Base-by-base conservation (phyloP, 768 basidiomycete species). In the Russula emetica region DNA sequence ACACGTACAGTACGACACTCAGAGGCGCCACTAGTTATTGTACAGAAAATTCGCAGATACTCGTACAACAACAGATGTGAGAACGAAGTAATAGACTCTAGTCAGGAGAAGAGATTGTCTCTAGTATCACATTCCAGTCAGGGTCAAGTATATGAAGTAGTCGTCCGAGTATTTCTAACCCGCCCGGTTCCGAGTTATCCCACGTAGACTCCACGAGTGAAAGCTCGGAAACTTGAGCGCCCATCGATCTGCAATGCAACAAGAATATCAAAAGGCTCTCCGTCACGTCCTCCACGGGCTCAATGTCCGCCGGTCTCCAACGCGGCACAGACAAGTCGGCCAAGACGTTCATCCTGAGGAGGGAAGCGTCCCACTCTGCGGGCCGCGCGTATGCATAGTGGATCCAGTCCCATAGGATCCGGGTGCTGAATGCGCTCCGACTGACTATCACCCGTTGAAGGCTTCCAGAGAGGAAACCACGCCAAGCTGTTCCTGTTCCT, bases 331-430 rank as follows among this genome's bases (percentile, higher is more conserved):
- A 54, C 53, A 55, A n/a, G 22, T 54, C 42, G 0, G 52, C 42
- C 32, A 54, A 22, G 11, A 61, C 52, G 44, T 53, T 42, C 60
- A 16, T 49, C 42, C 60, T 52, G 4, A 61, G 30, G 5, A 16
- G 10, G 8, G 16, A 34, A 13, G 36, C 22, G 14, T 61, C 60
- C 52, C 2, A 7, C 30, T 45, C 60, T 5, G 28, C 30, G 7
- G 60, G 60, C 8, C 51, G 42, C 30, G 42, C 60, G 8, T 44
- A 49, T 0, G 44, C n/a, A 22, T 54, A 55, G 28, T 61, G 53
- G 42, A 61, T 61, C 60, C 60, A 61, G 32, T 55, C 28, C 60
- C 60, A 61, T 24, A 55, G 20, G 18, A 38, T 22, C 1, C 54
- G 42, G 11, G 60, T 55, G 53, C 53, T 61, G 53, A 61, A 61